Conservation (phyloP, 2,329 filamentous ascomycete genomes). For the Penicillium italicum region DNA sequence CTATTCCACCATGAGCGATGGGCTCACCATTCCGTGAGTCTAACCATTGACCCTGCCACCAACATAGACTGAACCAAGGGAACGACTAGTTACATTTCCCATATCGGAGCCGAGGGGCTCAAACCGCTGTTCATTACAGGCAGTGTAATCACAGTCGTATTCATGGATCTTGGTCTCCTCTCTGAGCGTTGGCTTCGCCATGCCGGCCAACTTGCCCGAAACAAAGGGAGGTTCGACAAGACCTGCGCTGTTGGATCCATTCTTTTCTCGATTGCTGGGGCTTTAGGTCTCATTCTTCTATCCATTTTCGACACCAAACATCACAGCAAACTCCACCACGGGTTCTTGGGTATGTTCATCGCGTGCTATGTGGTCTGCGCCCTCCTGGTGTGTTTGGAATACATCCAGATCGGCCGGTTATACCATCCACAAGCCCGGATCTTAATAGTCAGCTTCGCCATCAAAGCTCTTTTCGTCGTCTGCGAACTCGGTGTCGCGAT, state of each 20-base stretch:
- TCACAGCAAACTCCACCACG: slow-evolving; percentile 1
- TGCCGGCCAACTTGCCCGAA: slow-evolving; percentile 7
- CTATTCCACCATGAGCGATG: slow-evolving; percentile 3
- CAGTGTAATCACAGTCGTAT: slow-evolving; percentile 8
- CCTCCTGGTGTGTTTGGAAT: slow-evolving; percentile 9
- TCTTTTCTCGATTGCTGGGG: slow-evolving; percentile 3
- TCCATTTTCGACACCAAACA: slow-evolving; percentile 8
- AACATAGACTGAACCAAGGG: not conserved
- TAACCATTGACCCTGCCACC: not conserved
- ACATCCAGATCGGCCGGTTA: slow-evolving; percentile 9
- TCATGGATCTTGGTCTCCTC: slow-evolving; percentile 5
- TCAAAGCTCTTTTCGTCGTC: slow-evolving; percentile 5
- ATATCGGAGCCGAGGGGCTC: slow-evolving; percentile 8
- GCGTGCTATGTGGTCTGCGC: slow-evolving; percentile 8
- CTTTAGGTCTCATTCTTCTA: slow-evolving; percentile 6
- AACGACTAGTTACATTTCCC: slow-evolving; percentile 10
- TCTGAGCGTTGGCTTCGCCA: slow-evolving; percentile 11
- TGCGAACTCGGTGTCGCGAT: slow-evolving; percentile 8
- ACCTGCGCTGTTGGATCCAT: slow-evolving; percentile 8
- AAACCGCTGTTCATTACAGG: slow-evolving; percentile 10
- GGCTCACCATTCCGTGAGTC: slow-evolving; percentile 8
- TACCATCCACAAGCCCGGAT: slow-evolving; percentile 9
- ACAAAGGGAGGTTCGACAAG: slow-evolving; percentile 9
- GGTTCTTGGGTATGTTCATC: slow-evolving; percentile 11
- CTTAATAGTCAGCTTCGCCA: slow-evolving; percentile 3